Evolutionary conservation across 2,329 filamentous ascomycete genomes (phyloP).

Genomic region (Fusarium sp.): DNA sequence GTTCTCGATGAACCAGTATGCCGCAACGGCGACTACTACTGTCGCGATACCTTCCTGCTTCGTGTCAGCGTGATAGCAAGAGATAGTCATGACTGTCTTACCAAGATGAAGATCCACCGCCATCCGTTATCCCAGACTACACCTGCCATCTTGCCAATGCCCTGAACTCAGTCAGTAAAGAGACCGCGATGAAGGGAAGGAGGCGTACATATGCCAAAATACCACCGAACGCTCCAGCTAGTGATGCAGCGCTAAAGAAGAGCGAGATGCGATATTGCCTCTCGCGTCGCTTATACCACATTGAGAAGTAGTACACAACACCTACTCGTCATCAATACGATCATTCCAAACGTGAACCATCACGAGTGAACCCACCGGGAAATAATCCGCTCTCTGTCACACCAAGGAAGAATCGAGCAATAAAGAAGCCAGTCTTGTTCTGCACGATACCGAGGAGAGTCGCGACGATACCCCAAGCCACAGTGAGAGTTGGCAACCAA

Average conservation of each 20-base stretch:
- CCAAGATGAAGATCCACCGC: constrained; percentile 69
- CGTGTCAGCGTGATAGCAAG: neutral
- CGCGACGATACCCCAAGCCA: constrained; percentile 63
- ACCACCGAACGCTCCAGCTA: constrained; percentile 65
- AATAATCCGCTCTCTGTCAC: constrained; percentile 62
- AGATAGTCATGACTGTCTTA: constrained; percentile 30
- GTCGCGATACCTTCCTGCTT: constrained; percentile 63
- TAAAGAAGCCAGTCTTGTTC: constrained; percentile 59
- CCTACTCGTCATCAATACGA: neutral
- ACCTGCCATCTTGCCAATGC: constrained; percentile 62
- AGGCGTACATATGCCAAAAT: constrained; percentile 60
- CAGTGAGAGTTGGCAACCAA: constrained; percentile 66
- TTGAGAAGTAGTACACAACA: constrained; percentile 59
- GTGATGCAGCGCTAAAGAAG: constrained; percentile 63
- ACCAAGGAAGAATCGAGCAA: constrained; percentile 63
- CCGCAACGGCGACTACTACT: constrained; percentile 56
- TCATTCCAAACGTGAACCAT: rapidly evolving
- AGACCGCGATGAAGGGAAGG: rapidly evolving
- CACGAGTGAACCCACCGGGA: constrained; percentile 45
- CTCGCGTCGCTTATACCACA: constrained; percentile 65
- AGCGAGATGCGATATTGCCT: constrained; percentile 63
- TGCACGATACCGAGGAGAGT: constrained; percentile 59
- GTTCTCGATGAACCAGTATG: constrained; percentile 71
- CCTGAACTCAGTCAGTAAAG: constrained; percentile 43
- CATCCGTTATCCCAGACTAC: constrained; percentile 61